Evolutionary conservation across 2,329 filamentous ascomycete species (phyloP).

Genomic region (Fusarium pseudonygamai): DNA sequence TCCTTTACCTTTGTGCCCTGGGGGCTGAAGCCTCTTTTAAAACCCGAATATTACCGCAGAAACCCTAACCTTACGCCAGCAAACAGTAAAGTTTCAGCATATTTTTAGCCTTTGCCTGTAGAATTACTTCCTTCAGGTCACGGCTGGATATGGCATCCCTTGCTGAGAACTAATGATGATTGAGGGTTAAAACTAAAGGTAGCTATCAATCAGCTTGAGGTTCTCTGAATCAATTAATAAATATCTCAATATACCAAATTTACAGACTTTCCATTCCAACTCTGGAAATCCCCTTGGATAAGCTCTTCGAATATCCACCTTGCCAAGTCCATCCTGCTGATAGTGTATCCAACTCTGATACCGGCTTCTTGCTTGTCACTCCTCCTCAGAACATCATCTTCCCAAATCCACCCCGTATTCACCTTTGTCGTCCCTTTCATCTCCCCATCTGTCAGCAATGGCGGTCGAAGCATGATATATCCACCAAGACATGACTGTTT

Average conservation of each 20-base stretch:
- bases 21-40: too few species aligned
- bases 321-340: not conserved
- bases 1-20: too few species aligned
- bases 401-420: not conserved
- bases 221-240: accelerated
- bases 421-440: not conserved
- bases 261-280: not conserved
- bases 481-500: not conserved
- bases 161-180: not conserved
- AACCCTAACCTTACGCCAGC: too few species aligned
- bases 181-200: not conserved
- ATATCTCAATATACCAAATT: not conserved
- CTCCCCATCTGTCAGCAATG: not conserved
- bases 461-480: not conserved
- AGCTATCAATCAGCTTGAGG: not conserved
- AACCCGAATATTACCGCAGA: too few species aligned
- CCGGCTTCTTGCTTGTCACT: not conserved
- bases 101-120: not conserved
- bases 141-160: too few species aligned
- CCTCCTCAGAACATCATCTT: not conserved
- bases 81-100: not conserved
- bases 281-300: not conserved
- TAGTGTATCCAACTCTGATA: not conserved
- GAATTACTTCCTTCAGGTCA: not conserved
- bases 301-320: not conserved